Evolutionary conservation across 1,284 basidiomycete genomes (phyloP), one percentile per base, ranked within the genome.

Genomic region (Irpex lacteus): DNA sequence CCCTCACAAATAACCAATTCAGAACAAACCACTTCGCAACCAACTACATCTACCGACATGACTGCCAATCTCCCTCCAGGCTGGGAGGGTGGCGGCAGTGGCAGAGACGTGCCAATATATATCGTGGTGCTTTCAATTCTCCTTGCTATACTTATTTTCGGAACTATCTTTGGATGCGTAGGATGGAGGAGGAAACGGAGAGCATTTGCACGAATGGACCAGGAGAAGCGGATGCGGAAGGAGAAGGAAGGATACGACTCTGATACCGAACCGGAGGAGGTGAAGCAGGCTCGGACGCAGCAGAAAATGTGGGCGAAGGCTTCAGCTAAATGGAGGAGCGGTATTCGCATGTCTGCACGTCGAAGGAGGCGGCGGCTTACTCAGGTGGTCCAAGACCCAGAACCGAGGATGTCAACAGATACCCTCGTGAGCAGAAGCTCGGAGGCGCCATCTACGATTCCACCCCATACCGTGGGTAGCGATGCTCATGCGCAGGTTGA

Each of bases 311-410:
- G 87, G 87, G 80, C 82, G 2, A 80, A 76, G 62, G 87, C 88
- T 3, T 85, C 82, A 4, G 85, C 84, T 9, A 79, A 85, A 52
- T 91, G 89, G 89, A 86, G 81, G 68, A 82, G 81, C 2, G 85
- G 85, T 59, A 80, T 84, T 13, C 81, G 84, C 32, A 80, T 83
- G 62, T 78, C 83, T 26, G 82, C 82, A 13, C 82, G 87, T 49
- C 82, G 85, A 58, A 78, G 89, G 63, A 77, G 84, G 55, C 73
- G 71, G 37, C 72, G 71, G 36, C 49, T 55, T 2, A n/a, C 50
- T 5, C 18, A 36, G 2, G 9, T 60, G 9, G 37, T 64, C 21
- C 69, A 67, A 60, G 68, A 69, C 38, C 58, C 60, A 8, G 71
- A 70, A 18, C 55, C 64, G 21, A 56, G 32, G 32, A 56, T 32